Evolutionary conservation across 495 filamentous ascomycete species (phyloP).

Genomic region (Aspergillus incahuasiensis): DNA sequence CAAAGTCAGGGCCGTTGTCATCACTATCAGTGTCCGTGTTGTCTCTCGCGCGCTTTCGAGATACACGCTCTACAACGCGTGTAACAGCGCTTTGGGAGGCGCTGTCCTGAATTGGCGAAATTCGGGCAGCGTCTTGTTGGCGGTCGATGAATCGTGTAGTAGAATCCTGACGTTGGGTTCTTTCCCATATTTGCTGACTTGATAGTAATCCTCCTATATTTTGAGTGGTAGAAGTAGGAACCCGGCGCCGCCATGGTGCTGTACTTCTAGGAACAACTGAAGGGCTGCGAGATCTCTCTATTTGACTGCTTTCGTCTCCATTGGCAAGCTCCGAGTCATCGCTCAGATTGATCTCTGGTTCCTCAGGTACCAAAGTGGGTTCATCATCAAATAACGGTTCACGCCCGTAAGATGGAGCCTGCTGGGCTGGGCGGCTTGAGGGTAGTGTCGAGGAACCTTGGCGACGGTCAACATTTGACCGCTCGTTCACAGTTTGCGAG

Average conservation of each 20-base stretch:
- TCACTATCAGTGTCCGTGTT: conserved; percentile 8
- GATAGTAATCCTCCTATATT: background rate
- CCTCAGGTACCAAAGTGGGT: conserved; percentile 10
- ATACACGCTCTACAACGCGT: conserved; percentile 11
- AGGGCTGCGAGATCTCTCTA: conserved; percentile 21
- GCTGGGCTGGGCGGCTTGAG: background rate
- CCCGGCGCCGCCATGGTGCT: background rate
- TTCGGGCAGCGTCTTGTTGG: conserved; percentile 26
- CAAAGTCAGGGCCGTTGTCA: conserved; percentile 17
- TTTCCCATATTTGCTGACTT: conserved; percentile 10
- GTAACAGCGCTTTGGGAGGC: conserved; percentile 16
- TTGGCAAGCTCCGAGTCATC: conserved; percentile 4
- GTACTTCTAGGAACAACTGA: conserved; percentile 2
- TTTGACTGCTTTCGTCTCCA: conserved; percentile 2
- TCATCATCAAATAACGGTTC: conserved; percentile 8
- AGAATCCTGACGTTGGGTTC: background rate
- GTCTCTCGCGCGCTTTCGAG: conserved; percentile 15
- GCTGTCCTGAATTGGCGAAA: conserved; percentile 27
- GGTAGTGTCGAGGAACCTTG: conserved; percentile 12
- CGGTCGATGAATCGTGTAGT: conserved; percentile 30
- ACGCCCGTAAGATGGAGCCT: background rate
- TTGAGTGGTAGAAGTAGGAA: background rate
- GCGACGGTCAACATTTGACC: conserved; percentile 2
- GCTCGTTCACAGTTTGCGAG: background rate
- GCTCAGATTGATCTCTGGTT: conserved; percentile 5